phyloP scores from a whole-genome alignment of 345 rosid species.

The Salix brachista region DNA sequence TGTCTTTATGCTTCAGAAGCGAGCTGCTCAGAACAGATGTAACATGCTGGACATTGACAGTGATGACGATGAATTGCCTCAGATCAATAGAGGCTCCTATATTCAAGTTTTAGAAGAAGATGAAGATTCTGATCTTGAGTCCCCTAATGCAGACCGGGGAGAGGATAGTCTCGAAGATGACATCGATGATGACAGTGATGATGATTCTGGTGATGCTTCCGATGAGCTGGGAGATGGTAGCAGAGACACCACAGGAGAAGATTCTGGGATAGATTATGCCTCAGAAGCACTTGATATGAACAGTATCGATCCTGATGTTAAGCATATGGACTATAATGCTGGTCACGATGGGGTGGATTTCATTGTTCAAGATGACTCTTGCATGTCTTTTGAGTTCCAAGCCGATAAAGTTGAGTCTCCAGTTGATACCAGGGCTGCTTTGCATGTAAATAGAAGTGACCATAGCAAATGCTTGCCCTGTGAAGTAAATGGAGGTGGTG shows the following conservation, averaged over 20 bases:
- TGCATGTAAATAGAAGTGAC: slow-evolving; percentile 17
- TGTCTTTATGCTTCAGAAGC: slow-evolving; percentile 56
- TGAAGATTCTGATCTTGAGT: slow-evolving; percentile 55
- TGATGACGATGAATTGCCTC: slow-evolving; percentile 75
- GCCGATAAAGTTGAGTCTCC: slow-evolving; percentile 22
- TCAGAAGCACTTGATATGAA: slow-evolving; percentile 11
- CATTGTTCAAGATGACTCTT: slow-evolving; percentile 38
- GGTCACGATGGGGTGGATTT: slow-evolving; percentile 23
- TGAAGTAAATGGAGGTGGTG: slow-evolving; percentile 32
- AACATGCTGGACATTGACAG: slow-evolving; percentile 51
- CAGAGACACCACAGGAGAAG: slow-evolving; percentile 21
- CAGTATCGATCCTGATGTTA: slow-evolving; percentile 14
- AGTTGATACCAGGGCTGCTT: slow-evolving; percentile 4
- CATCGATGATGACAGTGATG: slow-evolving; percentile 26
- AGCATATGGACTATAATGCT: slow-evolving; percentile 13
- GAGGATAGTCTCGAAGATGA: not conserved
- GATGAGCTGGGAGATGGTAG: slow-evolving; percentile 7
- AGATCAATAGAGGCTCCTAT: slow-evolving; percentile 17
- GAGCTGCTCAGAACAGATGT: slow-evolving; percentile 65
- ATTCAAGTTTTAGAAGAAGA: slow-evolving; percentile 37
- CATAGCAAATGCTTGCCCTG: slow-evolving; percentile 13
- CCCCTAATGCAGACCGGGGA: slow-evolving; percentile 21
- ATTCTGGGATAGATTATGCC: slow-evolving; percentile 22
- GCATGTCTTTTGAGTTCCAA: slow-evolving; percentile 43
- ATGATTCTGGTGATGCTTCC: slow-evolving; percentile 12